Evolutionary conservation across 345 rosid species (phyloP).

Genomic region (Carallia pectinifolia): DNA sequence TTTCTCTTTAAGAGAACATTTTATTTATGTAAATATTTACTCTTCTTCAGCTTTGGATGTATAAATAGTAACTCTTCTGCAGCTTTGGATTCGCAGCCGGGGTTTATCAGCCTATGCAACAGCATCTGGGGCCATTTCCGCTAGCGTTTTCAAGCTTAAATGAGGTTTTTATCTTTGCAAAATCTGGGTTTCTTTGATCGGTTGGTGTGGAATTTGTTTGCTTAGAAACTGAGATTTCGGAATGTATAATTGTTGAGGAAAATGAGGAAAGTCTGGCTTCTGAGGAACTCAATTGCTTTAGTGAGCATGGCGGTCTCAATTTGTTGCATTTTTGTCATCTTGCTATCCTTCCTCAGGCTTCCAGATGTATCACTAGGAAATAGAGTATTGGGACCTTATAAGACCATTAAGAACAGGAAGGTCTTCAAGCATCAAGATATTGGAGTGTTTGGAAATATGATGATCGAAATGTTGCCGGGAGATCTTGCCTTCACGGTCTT

Average conservation of each 20-base stretch:
- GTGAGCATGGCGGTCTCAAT: conserved; percentile 37
- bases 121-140: too few relatives aligned
- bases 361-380: conserved; percentile 43
- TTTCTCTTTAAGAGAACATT: too few relatives aligned
- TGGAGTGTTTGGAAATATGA: conserved; percentile 66
- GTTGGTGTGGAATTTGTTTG: too few relatives aligned
- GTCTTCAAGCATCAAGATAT: conserved; percentile 23
- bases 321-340: conserved; percentile 44
- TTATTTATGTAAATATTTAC: too few relatives aligned
- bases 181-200: too few relatives aligned
- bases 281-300: conserved; percentile 43
- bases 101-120: too few relatives aligned
- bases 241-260: not conserved
- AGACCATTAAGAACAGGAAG: not conserved
- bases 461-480: conserved; percentile 73
- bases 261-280: conserved; percentile 40
- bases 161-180: too few relatives aligned
- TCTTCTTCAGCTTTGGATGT: too few relatives aligned
- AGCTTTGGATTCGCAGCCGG: too few relatives aligned
- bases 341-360: conserved; percentile 47
- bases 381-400: conserved; percentile 11
- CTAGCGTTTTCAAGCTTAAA: too few relatives aligned
- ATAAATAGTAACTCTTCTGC: too few relatives aligned
- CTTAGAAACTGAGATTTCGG: not conserved
- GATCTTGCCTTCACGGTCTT: conserved; percentile 81